These are phyloP conservation scores for Vitis hybrid DNA, from an alignment of 177 flowering plant species.

Conservation along the genomic window DNA sequence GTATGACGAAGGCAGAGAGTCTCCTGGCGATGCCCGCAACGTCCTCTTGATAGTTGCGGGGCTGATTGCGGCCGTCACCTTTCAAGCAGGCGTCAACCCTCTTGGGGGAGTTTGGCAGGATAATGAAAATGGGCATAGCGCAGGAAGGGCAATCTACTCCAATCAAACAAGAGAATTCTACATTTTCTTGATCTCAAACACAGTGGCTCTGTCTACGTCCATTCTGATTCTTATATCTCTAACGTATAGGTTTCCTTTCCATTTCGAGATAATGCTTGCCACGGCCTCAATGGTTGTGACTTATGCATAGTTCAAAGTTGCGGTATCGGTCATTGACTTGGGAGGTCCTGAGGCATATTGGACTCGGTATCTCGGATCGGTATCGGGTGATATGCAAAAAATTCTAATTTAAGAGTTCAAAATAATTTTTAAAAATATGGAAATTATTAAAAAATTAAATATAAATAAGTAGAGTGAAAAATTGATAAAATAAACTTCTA, in stretches of 20 bases:
- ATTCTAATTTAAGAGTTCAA: too few species aligned
- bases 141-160: constrained; percentile 14
- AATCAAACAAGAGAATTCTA: not conserved
- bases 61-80: constrained; percentile 25
- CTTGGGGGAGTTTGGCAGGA: constrained; percentile 31
- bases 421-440: too few species aligned
- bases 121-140: not conserved
- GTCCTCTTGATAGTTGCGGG: constrained; percentile 20
- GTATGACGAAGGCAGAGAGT: constrained; percentile 13
- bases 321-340: too few species aligned
- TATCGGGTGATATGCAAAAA: too few species aligned
- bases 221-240: constrained; percentile 14
- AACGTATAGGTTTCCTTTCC: constrained; percentile 19
- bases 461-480: too few species aligned
- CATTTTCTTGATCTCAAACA: constrained; percentile 18
- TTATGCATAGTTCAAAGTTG: too few species aligned
- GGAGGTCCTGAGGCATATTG: too few species aligned
- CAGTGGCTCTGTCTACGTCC: constrained; percentile 20
- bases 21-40: constrained; percentile 16
- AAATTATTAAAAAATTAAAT: too few species aligned
- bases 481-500: too few species aligned
- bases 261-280: constrained; percentile 13
- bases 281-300: constrained; percentile 9
- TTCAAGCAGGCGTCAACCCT: constrained; percentile 26
- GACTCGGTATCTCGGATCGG: too few species aligned